phyloP scores from a whole-genome alignment of 192 early-diverging fungal species.

The Backusella morwellensis region DNA sequence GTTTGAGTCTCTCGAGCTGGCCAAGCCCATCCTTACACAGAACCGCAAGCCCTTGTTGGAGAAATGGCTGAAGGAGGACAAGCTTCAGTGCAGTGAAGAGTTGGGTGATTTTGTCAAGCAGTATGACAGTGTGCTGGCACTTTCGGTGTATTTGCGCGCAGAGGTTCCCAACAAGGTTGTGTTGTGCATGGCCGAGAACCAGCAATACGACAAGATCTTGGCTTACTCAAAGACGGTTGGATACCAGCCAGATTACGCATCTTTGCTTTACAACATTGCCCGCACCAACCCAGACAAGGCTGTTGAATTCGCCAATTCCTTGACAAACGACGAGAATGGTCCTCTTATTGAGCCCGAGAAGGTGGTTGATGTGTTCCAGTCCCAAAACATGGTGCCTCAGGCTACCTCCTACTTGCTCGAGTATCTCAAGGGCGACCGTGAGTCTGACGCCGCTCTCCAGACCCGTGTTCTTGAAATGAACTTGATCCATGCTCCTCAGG shows the following conservation, averaged over 20 bases:
- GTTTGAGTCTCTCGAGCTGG: conserved; percentile 91
- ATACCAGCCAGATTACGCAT: conserved; percentile 91
- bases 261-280: conserved; percentile 88
- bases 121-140: conserved; percentile 82
- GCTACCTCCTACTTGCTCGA: conserved; percentile 96
- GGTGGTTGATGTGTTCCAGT: conserved; percentile 90
- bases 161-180: conserved; percentile 94
- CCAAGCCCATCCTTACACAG: conserved; percentile 86
- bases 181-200: conserved; percentile 93
- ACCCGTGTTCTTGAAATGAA: conserved; percentile 98
- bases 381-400: conserved; percentile 93
- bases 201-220: conserved; percentile 95
- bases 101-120: conserved; percentile 96
- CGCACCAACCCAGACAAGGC: conserved; percentile 92
- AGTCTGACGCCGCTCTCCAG: conserved; percentile 90
- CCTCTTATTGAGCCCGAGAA: conserved; percentile 85
- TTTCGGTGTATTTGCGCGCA: conserved; percentile 95
- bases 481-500: conserved; percentile 93
- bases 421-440: conserved; percentile 90
- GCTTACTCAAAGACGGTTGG: conserved; percentile 93
- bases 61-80: conserved; percentile 99
- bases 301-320: conserved; percentile 84
- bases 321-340: conserved; percentile 81
- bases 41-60: conserved; percentile 91
- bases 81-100: conserved; percentile 97